These are phyloP conservation scores for Aspergillus flavus DNA, from an alignment of 2,329 filamentous ascomycete genomes.

Conservation along the genomic window DNA sequence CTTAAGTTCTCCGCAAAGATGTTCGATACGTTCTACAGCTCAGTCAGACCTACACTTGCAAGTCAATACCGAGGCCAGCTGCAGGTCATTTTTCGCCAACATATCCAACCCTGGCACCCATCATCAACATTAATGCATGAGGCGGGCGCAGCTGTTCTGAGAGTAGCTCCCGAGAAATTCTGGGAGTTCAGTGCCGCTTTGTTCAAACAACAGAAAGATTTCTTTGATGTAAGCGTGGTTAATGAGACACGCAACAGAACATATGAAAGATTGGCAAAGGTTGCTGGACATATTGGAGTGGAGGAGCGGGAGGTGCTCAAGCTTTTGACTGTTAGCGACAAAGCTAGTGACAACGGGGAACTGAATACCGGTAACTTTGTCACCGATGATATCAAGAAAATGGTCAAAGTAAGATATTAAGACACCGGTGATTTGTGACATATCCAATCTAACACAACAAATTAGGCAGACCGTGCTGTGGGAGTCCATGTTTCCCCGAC, in stretches of 20 bases:
- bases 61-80: conserved; percentile 63
- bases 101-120: conserved; percentile 94
- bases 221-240: conserved; percentile 83
- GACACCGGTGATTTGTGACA: conserved; percentile 3
- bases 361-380: conserved; percentile 80
- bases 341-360: conserved; percentile 65
- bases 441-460: conserved; percentile 20
- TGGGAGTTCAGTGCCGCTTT: conserved; percentile 75
- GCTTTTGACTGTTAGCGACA: conserved; percentile 69
- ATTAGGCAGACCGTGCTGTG: conserved; percentile 64
- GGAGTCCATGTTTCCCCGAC: conserved; percentile 92
- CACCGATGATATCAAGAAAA: conserved; percentile 80
- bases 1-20: conserved; percentile 66
- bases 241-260: conserved; percentile 83
- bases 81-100: conserved; percentile 82
- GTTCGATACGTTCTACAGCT: conserved; percentile 74
- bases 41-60: conserved; percentile 66
- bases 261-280: conserved; percentile 74
- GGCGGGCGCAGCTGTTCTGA: conserved; percentile 78
- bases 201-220: conserved; percentile 70
- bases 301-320: conserved; percentile 70
- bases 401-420: conserved; percentile 66
- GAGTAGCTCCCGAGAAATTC: conserved; percentile 70
- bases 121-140: conserved; percentile 73
- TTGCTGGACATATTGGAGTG: conserved; percentile 70